Conservation (phyloP, 2,329 filamentous ascomycete genomes). For the Fusarium secorum region DNA sequence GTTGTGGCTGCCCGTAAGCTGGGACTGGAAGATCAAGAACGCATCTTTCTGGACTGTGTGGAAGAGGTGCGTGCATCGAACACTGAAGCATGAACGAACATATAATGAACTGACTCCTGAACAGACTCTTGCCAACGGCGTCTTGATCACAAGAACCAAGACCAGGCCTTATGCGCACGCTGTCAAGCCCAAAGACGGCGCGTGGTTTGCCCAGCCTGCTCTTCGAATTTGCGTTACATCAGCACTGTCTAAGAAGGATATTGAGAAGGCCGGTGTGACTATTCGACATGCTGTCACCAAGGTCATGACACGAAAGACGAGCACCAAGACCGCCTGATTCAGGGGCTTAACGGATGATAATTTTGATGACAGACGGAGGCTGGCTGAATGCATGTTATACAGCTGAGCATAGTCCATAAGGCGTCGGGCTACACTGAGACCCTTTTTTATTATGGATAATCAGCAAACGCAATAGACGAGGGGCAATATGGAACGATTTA, state of each 20-base stretch:
- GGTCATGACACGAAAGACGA: constrained; percentile 75
- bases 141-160: constrained; percentile 89
- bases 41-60: constrained; percentile 87
- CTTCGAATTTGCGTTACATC: constrained; percentile 92
- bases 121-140: constrained; percentile 83
- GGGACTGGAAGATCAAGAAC: constrained; percentile 79
- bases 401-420: background rate
- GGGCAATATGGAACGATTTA: constrained; percentile 11
- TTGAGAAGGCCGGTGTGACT: constrained; percentile 88
- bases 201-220: constrained; percentile 77
- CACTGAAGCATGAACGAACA: background rate
- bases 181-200: constrained; percentile 72
- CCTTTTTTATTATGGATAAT: background rate
- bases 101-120: constrained; percentile 21
- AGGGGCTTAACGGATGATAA: background rate
- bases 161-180: constrained; percentile 71
- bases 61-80: constrained; percentile 77
- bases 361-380: background rate
- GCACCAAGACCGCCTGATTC: constrained; percentile 44
- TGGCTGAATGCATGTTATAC: background rate
- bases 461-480: constrained; percentile 8
- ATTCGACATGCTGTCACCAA: constrained; percentile 95
- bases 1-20: constrained; percentile 76
- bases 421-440: constrained; percentile 5
- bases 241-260: constrained; percentile 90